Base-by-base conservation (phyloP, 805 yeast species). In the Wickerhamiella qilinensis region DNA sequence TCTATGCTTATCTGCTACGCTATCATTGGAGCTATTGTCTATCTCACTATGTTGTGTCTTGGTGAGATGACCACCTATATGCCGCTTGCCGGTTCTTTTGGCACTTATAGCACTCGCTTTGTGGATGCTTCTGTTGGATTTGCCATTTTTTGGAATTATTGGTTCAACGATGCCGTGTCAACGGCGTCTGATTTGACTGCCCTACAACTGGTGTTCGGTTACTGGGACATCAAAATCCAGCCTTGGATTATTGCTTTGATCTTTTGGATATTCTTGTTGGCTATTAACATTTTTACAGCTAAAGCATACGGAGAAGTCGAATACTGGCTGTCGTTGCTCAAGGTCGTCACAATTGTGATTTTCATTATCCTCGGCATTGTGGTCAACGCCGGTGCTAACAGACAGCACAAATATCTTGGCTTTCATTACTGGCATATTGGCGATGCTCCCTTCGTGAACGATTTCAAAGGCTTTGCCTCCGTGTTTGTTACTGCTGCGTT, bases 261-360 rank as follows among this genome's bases (percentile, higher is more conserved):
- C 22, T 68, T 74, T 47, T 73, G 77, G 74, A 59, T 63, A 14
- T 56, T 68, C 34, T 56, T 73, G 2, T 51, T 72, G 18, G 49
- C 52, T 6, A 49, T 54, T 37, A 71, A 72, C 50, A 57, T 68
- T 30, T 60, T 70, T 42, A 71, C 69, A 37, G 77, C 70, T n/a
- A 58, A 57, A 43, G 68, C 69, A 20, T 58, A 73, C 41, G 69
- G 77, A 39, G 68, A 75, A 39, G 61, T 72, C n/a, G 83, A 74
- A 49, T 80, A 73, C 55, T 78, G 77, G 77, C 67, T 74, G 46
- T 73, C 80, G 1, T 50, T 68, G 15, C 62, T 79, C 55, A 80
- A 79, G 55, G 72, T 80, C 25, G 44, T 77, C 37, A 68, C 80
- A 27, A 68, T 80, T 50, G 51, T 73, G 18, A 83, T 84, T 17